phyloP scores from a whole-genome alignment of 139 green algal genomes.

The Ostreobium quekettii region DNA sequence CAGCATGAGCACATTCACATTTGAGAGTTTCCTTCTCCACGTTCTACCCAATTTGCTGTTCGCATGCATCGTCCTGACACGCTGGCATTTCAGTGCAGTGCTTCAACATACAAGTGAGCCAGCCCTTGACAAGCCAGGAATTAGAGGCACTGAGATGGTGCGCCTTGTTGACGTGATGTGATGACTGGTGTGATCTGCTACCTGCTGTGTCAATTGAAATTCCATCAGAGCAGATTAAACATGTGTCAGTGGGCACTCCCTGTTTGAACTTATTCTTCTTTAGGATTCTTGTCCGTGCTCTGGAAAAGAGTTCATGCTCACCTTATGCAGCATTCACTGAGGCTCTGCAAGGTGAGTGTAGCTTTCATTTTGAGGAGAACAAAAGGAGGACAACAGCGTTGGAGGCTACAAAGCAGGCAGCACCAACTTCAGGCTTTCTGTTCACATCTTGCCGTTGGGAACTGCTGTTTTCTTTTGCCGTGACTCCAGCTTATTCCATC shows the following conservation, averaged over 20 bases:
- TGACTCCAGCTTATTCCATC: neutral
- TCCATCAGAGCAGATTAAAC: neutral
- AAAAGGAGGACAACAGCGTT: too few species aligned
- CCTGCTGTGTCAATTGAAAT: neutral
- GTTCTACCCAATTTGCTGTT: too few species aligned
- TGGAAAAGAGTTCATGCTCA: neutral
- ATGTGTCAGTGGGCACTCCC: too few species aligned
- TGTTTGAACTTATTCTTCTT: too few species aligned
- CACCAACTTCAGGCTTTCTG: too few species aligned
- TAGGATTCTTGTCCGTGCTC: too few species aligned
- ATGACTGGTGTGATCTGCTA: conserved; percentile 2
- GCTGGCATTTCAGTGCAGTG: too few species aligned
- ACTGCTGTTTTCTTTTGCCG: neutral
- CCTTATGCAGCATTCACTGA: neutral
- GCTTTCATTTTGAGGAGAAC: too few species aligned
- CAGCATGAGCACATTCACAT: neutral
- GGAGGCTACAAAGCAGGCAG: too few species aligned
- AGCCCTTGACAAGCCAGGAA: conserved; percentile 52
- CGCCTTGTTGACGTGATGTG: conserved; percentile 6
- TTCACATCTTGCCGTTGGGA: neutral
- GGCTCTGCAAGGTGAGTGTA: neutral
- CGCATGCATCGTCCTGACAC: too few species aligned
- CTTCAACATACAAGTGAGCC: conserved; percentile 80
- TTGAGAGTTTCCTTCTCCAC: neutral
- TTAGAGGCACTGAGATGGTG: conserved; percentile 74